phyloP scores from a whole-genome alignment of 2,329 filamentous ascomycete species.

The Exserohilum rostratum region DNA sequence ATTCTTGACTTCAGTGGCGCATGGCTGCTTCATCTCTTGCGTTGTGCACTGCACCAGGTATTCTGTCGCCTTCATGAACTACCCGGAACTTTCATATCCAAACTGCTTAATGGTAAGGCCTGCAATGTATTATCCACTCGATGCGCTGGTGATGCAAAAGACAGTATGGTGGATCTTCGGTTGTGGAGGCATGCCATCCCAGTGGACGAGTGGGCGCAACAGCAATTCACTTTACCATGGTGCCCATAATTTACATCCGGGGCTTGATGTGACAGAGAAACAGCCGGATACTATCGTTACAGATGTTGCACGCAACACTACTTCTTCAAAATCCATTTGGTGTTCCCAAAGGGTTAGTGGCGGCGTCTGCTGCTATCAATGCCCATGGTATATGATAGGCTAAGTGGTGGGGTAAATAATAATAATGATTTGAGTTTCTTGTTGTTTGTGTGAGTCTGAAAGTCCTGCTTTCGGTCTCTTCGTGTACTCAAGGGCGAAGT shows the following conservation, averaged over 20 bases:
- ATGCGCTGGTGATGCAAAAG: constrained; percentile 1
- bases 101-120: constrained; percentile 14
- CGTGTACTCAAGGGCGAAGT: constrained; percentile 1
- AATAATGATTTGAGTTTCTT: neutral
- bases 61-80: constrained; percentile 2
- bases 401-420: neutral
- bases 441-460: neutral
- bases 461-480: neutral
- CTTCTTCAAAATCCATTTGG: neutral
- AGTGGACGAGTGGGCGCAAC: neutral
- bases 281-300: constrained; percentile 7
- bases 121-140: constrained; percentile 5
- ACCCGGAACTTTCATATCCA: neutral
- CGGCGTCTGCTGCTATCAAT: neutral
- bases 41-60: neutral
- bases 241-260: neutral
- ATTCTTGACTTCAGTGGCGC: neutral
- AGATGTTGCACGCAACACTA: constrained; percentile 3
- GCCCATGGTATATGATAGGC: too few species aligned
- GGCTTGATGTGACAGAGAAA: neutral
- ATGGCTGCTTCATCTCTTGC: neutral
- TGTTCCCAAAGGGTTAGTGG: neutral
- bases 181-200: neutral
- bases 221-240: neutral
- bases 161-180: constrained; percentile 6